These are phyloP conservation scores for Litchi chinensis DNA, from an alignment of 345 rosid genomes.

Conservation along the genomic window DNA sequence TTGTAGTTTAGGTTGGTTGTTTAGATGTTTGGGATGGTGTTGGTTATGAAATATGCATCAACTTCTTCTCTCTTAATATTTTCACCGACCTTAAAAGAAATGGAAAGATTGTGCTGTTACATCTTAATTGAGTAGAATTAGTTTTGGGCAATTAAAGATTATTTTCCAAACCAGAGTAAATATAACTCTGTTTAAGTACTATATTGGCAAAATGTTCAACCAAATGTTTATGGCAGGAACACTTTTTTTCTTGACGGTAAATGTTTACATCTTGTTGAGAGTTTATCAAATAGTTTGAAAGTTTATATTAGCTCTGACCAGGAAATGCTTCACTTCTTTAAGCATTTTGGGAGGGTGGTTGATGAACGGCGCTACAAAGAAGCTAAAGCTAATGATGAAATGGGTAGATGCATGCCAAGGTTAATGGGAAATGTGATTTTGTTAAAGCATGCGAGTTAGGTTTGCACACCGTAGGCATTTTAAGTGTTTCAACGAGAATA, in stretches of 20 bases:
- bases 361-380: conserved; percentile 33
- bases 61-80: too few species aligned
- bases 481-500: conserved; percentile 38
- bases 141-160: too few species aligned
- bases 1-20: too few species aligned
- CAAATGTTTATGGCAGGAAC: conserved; percentile 30
- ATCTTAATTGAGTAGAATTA: too few species aligned
- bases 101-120: too few species aligned
- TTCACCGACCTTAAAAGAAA: too few species aligned
- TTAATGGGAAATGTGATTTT: conserved; percentile 36
- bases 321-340: conserved; percentile 30
- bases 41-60: too few species aligned
- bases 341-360: conserved; percentile 30
- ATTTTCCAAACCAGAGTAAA: too few species aligned
- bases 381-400: conserved; percentile 31
- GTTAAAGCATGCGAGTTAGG: conserved; percentile 34
- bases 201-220: too few species aligned
- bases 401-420: conserved; percentile 30
- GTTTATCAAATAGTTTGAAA: conserved; percentile 29
- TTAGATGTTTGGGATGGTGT: too few species aligned
- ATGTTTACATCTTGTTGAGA: conserved; percentile 30
- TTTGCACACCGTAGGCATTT: conserved; percentile 35
- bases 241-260: conserved; percentile 27
- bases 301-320: conserved; percentile 22
- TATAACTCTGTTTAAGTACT: too few species aligned